Percentiles rank a stretch among this genome's conserved stretches.
phyloP scores from a whole-genome alignment of 495 filamentous ascomycete species.

The Podospora anserina region DNA sequence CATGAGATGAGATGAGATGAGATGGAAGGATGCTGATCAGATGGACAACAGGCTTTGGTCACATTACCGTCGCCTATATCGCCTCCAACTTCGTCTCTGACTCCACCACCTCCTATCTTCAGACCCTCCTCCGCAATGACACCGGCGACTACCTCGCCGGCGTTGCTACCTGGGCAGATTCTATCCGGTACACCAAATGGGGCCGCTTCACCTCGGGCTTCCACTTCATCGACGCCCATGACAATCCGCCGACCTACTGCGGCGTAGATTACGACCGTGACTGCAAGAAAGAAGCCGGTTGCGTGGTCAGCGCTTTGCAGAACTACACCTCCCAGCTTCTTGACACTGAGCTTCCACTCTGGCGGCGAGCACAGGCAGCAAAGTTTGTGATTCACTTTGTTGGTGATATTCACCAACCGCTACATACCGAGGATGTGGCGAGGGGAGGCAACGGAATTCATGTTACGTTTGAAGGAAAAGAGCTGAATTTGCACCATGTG shows the following conservation, averaged over 20 bases:
- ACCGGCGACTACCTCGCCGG: constrained; percentile 55
- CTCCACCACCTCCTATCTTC: constrained; percentile 41
- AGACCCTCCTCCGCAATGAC: constrained; percentile 43
- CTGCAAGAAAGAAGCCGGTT: constrained; percentile 55
- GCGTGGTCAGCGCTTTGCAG: constrained; percentile 58
- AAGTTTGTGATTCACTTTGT: constrained; percentile 65
- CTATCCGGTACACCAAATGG: constrained; percentile 56
- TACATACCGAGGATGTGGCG: constrained; percentile 59
- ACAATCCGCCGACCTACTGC: constrained; percentile 58
- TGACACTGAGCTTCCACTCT: constrained; percentile 35
- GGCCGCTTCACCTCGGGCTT: constrained; percentile 56
- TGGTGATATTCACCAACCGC: constrained; percentile 64
- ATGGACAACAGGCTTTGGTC: constrained; percentile 48
- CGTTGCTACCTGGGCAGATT: constrained; percentile 64
- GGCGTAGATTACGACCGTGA: constrained; percentile 59
- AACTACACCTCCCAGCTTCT: constrained; percentile 57
- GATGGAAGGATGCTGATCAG: not conserved
- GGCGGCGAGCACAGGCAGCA: constrained; percentile 49
- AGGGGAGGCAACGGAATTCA: constrained; percentile 60
- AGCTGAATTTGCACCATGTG: constrained; percentile 56
- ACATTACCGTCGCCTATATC: constrained; percentile 58
- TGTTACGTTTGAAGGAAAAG: constrained; percentile 51
- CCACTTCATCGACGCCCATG: constrained; percentile 71
- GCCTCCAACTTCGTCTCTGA: constrained; percentile 45
- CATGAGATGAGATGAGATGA: not conserved